A percentile compares a stretch with the other conserved stretches of the same genome.
Conservation (phyloP, 2,329 filamentous ascomycete genomes). For the Aplosporella prunicola region DNA sequence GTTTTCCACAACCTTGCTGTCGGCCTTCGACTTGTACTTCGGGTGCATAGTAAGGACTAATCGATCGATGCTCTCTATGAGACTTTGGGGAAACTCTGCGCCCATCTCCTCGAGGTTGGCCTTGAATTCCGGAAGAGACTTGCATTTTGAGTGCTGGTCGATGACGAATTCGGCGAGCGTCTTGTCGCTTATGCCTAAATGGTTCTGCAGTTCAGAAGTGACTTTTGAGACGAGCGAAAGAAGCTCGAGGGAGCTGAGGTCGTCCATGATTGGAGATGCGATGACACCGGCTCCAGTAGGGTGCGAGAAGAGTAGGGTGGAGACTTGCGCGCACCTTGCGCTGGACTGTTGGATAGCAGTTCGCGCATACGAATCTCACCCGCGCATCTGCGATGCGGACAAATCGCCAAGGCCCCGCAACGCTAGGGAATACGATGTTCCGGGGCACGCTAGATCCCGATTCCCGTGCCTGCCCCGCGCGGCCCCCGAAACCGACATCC, state of each 20-base stretch:
- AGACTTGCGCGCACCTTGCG: constrained; percentile 1
- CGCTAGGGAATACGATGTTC: no score
- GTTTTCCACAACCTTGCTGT: constrained; percentile 20
- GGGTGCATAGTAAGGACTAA: constrained; percentile 85
- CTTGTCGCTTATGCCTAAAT: constrained; percentile 85
- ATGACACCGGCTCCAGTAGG: constrained; percentile 2
- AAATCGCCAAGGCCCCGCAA: no score
- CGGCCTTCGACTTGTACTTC: constrained; percentile 58
- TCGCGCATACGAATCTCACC: no score
- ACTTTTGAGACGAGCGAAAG: constrained; percentile 92
- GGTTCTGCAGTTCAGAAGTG: constrained; percentile 87
- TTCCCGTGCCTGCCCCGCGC: no score
- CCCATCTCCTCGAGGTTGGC: constrained; percentile 64
- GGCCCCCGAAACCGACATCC: no score
- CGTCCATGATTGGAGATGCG: constrained; percentile 56
- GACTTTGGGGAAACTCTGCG: constrained; percentile 72
- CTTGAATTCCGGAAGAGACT: constrained; percentile 63
- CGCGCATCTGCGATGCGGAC: no score
- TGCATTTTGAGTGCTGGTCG: constrained; percentile 71
- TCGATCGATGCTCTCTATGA: constrained; percentile 86
- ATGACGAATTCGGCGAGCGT: constrained; percentile 96
- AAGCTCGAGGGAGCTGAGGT: constrained; percentile 82
- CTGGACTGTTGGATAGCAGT: neutral
- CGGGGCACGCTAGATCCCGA: no score
- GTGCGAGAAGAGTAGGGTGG: neutral